Evolutionary conservation across 129 eudicot species (phyloP).

Genomic region (Logfia minima): DNA sequence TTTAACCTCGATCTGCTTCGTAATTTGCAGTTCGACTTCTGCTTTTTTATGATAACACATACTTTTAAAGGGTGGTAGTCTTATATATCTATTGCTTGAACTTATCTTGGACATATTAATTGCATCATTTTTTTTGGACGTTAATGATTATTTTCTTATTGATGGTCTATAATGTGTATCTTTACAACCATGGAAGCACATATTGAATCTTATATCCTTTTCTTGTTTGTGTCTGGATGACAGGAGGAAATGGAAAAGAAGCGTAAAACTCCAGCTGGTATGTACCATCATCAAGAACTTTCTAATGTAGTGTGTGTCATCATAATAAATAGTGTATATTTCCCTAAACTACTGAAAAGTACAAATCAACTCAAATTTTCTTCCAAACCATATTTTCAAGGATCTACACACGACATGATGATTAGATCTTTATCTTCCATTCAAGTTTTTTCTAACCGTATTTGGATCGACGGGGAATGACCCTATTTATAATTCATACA

Average conservation of each 20-base stretch:
- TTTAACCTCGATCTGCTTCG: neutral
- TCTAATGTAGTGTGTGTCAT: neutral
- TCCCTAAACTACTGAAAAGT: constrained; percentile 6
- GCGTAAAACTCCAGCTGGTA: constrained; percentile 53
- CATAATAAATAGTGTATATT: neutral
- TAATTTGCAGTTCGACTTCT: neutral
- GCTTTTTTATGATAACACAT: neutral
- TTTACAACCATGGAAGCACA: neutral
- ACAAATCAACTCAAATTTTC: neutral
- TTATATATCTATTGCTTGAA: neutral
- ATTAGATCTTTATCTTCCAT: too few relatives aligned
- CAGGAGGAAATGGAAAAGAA: constrained; percentile 92
- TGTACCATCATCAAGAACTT: constrained; percentile 17
- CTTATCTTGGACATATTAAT: constrained; percentile 10
- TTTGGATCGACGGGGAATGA: too few relatives aligned
- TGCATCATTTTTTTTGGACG: constrained; percentile 1
- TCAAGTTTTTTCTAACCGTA: too few relatives aligned
- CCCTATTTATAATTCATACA: too few relatives aligned
- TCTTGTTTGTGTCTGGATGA: constrained; percentile 35
- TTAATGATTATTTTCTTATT: constrained; percentile 7
- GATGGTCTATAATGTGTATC: neutral
- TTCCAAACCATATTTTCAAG: neutral
- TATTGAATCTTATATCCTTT: constrained; percentile 16
- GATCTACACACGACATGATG: neutral
- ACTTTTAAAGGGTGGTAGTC: neutral